Evolutionary conservation across 164 flowering plant species (phyloP), one percentile per base, ranked within the genome.

Genomic region (Macadamia tetraphylla): DNA sequence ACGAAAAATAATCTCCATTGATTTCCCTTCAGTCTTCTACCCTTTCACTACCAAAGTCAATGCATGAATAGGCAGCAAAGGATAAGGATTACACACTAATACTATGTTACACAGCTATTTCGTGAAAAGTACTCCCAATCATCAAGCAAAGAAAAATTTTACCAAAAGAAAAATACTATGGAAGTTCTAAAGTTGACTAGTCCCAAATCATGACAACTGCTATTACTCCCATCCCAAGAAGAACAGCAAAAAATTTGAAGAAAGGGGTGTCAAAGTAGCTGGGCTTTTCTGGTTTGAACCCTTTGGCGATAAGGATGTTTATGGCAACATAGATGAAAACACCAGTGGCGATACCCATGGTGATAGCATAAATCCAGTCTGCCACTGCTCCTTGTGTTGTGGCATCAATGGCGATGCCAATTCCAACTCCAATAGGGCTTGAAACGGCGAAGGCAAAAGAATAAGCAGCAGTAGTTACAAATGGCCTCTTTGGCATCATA

Each of bases 261-360:
- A 79, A 81, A 1, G 92, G 86, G 4, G 87, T 81, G 58, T 88
- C 92, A 30, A 83, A 80, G 66, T 74, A 73, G 63, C 71, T 75
- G 0, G 65, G 43, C 7, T 58, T 11, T 9, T 74, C 81, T 9
- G 96, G 92, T 69, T 78, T 83, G 74, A 71, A 89, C 12, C 95
- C 96, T 69, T 92, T 87, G 18, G 88, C 75, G 0, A 92, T 81
- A 17, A 92, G 86, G 73, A 90, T 96, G 68, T 88, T 87, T 58
- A 92, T 88, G 60, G 96, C 87, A 14, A 92, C 91, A 75, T 86
- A 87, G 60, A 92, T 74, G 83, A 92, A 92, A 60, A 92, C 81
- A 0, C 98, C 96, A 73, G 85, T 83, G 49, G 98, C 96, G 29
- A 90, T 18, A 11, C 86, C 89, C 96, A 87, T 87, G 31, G 93